phyloP scores from a whole-genome alignment of 2,329 filamentous ascomycete genomes.

The Lecanicillium sp. region DNA sequence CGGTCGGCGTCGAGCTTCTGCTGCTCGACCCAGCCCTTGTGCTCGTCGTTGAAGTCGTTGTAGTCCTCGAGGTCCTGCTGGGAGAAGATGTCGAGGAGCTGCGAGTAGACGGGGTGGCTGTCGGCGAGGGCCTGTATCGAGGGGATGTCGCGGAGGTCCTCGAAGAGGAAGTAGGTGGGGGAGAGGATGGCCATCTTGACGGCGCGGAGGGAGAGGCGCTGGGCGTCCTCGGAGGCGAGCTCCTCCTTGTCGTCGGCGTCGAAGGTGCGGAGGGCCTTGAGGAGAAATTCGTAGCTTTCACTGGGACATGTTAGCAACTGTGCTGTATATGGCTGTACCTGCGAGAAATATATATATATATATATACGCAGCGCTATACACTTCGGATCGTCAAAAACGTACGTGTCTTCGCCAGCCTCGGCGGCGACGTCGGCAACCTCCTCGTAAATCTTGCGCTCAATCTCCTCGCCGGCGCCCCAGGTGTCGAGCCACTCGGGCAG shows the following conservation, averaged over 20 bases:
- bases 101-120: slow-evolving; percentile 77
- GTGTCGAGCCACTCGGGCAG: slow-evolving; percentile 74
- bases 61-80: slow-evolving; percentile 93
- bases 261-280: slow-evolving; percentile 57
- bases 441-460: slow-evolving; percentile 78
- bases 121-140: slow-evolving; percentile 82
- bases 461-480: slow-evolving; percentile 79
- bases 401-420: slow-evolving; percentile 71
- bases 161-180: slow-evolving; percentile 60
- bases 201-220: slow-evolving; percentile 53
- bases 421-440: slow-evolving; percentile 75
- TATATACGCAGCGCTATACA: not conserved
- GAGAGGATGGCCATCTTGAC: slow-evolving; percentile 49
- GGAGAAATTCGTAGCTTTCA: slow-evolving; percentile 60
- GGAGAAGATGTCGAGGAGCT: slow-evolving; percentile 92
- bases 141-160: slow-evolving; percentile 74
- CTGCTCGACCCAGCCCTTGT: slow-evolving; percentile 76
- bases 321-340: too few species aligned
- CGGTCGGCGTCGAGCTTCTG: slow-evolving; percentile 65
- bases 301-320: slow-evolving; percentile 31
- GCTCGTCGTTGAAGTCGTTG: slow-evolving; percentile 89
- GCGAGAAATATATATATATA: not conserved
- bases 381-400: slow-evolving; percentile 33
- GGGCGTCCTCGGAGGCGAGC: slow-evolving; percentile 52
- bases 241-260: slow-evolving; percentile 50